These are phyloP conservation scores for Venturiaceae sp. DNA, from an alignment of 2,329 filamentous ascomycete species.

Conservation along the genomic window DNA sequence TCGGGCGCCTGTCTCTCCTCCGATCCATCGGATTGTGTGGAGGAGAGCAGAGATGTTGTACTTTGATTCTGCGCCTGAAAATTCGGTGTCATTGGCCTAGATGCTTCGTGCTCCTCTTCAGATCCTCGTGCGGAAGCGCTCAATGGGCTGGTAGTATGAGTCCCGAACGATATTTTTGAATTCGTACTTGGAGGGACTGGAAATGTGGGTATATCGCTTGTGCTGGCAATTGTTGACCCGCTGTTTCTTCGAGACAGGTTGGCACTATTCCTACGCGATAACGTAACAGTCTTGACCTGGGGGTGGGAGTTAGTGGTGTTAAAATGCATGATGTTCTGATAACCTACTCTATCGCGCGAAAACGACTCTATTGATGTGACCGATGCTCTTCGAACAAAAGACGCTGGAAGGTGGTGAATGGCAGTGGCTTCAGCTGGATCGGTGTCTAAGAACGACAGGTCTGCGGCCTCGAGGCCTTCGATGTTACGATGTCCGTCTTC, in stretches of 20 bases:
- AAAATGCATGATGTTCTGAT: background rate
- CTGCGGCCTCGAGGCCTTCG: background rate
- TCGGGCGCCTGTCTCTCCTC: slow-evolving; percentile 10
- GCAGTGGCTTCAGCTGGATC: background rate
- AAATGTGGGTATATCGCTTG: background rate
- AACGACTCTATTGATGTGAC: slow-evolving; percentile 21
- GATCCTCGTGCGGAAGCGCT: background rate
- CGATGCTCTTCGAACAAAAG: slow-evolving; percentile 20
- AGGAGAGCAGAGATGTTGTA: slow-evolving; percentile 2
- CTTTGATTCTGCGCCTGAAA: background rate
- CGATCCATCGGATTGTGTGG: background rate
- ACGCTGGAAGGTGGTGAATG: background rate
- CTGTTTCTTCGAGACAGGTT: background rate
- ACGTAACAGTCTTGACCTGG: slow-evolving; percentile 18
- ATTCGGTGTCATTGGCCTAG: background rate
- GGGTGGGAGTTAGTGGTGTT: slow-evolving; percentile 1
- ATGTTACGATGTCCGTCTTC: background rate
- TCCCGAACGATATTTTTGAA: background rate
- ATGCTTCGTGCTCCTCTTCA: background rate
- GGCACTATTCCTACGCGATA: slow-evolving; percentile 12
- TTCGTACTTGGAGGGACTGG: background rate
- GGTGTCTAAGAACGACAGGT: background rate
- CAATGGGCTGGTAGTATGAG: background rate
- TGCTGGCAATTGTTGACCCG: background rate
- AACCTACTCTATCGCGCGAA: slow-evolving; percentile 18